Percentiles rank a stretch among this genome's conserved stretches.
These are phyloP conservation scores for Xerocomus nothofagi DNA, from an alignment of 1,284 basidiomycete species.

Conservation along the genomic window DNA sequence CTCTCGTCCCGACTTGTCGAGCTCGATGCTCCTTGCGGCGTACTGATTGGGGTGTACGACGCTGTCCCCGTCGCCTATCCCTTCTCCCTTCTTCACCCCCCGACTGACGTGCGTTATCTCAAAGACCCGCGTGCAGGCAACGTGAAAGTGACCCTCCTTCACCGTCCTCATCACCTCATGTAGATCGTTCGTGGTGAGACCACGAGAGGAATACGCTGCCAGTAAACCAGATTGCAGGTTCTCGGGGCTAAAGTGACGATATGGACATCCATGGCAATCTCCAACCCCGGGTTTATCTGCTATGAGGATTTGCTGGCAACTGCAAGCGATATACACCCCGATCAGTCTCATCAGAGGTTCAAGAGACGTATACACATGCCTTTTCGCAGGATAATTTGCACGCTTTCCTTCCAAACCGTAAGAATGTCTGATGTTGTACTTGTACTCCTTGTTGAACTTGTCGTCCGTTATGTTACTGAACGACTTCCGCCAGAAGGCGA, in stretches of 20 bases:
- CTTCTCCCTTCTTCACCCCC: constrained; percentile 87
- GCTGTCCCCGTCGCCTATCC: constrained; percentile 84
- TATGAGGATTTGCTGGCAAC: constrained; percentile 90
- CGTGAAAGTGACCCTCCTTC: constrained; percentile 86
- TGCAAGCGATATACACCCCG: constrained; percentile 35
- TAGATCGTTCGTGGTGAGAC: constrained; percentile 65
- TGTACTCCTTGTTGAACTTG: constrained; percentile 98
- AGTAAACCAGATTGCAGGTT: constrained; percentile 82
- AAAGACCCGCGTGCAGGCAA: constrained; percentile 96
- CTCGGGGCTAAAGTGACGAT: constrained; percentile 85
- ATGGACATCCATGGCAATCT: constrained; percentile 92
- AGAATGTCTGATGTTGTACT: constrained; percentile 95
- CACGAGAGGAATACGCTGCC: constrained; percentile 69
- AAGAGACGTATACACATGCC: constrained; percentile 43
- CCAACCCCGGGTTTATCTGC: constrained; percentile 71
- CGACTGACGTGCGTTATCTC: constrained; percentile 83
- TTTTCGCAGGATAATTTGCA: constrained; percentile 93
- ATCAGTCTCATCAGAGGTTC: constrained; percentile 1
- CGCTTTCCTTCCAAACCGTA: constrained; percentile 95
- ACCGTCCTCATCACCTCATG: constrained; percentile 87
- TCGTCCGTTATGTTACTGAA: constrained; percentile 86
- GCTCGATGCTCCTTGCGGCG: constrained; percentile 65
- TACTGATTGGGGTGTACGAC: constrained; percentile 96
- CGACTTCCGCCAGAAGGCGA: constrained; percentile 91
- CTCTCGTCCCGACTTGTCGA: constrained; percentile 47